These are phyloP conservation scores for Colletotrichum cordylinicola DNA, from an alignment of 2,329 filamentous ascomycete genomes.

Conservation along the genomic window DNA sequence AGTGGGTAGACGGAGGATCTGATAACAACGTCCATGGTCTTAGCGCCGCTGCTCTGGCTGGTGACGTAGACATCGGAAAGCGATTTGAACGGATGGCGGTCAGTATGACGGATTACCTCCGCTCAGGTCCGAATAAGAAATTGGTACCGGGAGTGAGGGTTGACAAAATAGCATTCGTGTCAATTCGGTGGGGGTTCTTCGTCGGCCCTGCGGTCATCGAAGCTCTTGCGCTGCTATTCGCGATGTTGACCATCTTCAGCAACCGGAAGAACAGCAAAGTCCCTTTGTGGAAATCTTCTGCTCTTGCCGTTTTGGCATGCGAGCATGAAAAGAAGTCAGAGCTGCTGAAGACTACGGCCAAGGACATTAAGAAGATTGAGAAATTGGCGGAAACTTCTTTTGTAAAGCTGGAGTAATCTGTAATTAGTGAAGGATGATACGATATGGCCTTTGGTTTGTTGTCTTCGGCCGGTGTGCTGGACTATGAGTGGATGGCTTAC, in stretches of 20 bases:
- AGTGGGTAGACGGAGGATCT: too few relatives aligned
- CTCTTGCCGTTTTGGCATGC: not conserved
- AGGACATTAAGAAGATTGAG: not conserved
- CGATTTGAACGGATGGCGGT: not conserved
- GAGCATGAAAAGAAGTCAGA: not conserved
- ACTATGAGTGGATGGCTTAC: not conserved
- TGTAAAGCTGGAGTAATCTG: not conserved
- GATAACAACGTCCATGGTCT: not conserved
- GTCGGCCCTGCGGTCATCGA: not conserved
- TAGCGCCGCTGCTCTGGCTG: not conserved
- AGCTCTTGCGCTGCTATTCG: not conserved
- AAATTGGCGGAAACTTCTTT: rapidly evolving
- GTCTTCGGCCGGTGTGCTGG: not conserved
- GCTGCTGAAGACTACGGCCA: not conserved
- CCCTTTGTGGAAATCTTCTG: not conserved
- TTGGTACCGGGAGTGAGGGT: rapidly evolving
- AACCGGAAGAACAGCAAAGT: not conserved
- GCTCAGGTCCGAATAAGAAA: rapidly evolving
- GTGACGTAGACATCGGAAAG: not conserved
- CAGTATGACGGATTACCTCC: not conserved
- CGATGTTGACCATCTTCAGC: not conserved
- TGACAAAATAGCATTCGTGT: rapidly evolving
- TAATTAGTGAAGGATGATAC: too few relatives aligned
- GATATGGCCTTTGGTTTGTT: not conserved
- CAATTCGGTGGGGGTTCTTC: not conserved